Conservation (phyloP, 2,329 filamentous ascomycete genomes). For the Trichoderma breve region DNA sequence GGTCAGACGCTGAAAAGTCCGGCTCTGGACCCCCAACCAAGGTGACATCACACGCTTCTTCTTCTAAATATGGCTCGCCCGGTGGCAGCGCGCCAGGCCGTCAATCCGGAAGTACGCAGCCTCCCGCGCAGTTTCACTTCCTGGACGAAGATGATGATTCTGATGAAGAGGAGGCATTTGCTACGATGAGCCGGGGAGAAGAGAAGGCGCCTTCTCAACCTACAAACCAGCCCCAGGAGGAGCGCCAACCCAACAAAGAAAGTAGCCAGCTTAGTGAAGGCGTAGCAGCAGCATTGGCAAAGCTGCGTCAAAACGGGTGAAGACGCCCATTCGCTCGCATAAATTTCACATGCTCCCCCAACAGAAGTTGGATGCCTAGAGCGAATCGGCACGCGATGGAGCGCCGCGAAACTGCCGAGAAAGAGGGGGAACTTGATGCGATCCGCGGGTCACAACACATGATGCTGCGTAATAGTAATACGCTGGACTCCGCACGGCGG, state of each 20-base stretch:
- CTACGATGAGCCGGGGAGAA: constrained; percentile 47
- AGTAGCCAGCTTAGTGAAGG: constrained; percentile 52
- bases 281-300: constrained; percentile 60
- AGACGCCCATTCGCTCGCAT: background rate
- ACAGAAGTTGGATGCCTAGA: background rate
- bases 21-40: constrained; percentile 43
- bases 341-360: constrained; percentile 1
- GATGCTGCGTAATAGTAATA: constrained; percentile 3
- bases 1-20: constrained; percentile 40
- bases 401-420: constrained; percentile 13
- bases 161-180: constrained; percentile 37
- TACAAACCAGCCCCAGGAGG: constrained; percentile 23
- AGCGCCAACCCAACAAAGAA: constrained; percentile 21
- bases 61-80: constrained; percentile 2
- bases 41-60: constrained; percentile 30
- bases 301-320: constrained; percentile 44
- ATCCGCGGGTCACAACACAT: constrained; percentile 3
- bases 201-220: constrained; percentile 39
- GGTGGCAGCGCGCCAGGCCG: background rate
- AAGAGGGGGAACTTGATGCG: background rate
- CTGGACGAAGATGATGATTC: constrained; percentile 45
- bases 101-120: background rate
- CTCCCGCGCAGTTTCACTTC: constrained; percentile 38
- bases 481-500: constrained; percentile 1
- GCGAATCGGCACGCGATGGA: background rate